phyloP scores from a whole-genome alignment of 331 rosid species.

The Acacia concinna region DNA sequence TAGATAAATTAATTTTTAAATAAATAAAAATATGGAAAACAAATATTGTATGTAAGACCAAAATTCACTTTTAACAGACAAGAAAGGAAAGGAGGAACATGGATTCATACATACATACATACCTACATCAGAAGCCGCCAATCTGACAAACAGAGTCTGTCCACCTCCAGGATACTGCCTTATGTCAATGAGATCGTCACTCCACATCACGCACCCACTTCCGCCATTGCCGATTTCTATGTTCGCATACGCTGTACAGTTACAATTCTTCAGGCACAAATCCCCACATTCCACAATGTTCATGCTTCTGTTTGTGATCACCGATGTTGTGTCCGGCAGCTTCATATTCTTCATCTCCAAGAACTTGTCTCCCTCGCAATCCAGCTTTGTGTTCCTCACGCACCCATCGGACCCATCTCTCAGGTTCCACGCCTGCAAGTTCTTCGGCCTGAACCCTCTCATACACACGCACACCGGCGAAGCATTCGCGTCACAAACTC shows the following conservation, averaged over 20 bases:
- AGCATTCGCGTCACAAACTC: constrained; percentile 48
- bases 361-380: constrained; percentile 46
- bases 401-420: constrained; percentile 76
- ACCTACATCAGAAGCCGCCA: constrained; percentile 74
- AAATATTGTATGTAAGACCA: too few species aligned
- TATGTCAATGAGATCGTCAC: constrained; percentile 44
- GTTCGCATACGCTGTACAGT: constrained; percentile 56
- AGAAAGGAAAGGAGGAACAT: background rate
- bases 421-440: constrained; percentile 49
- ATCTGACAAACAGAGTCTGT: constrained; percentile 51
- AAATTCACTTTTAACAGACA: too few species aligned
- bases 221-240: constrained; percentile 43
- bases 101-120: constrained; percentile 48
- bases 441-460: constrained; percentile 55
- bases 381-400: constrained; percentile 44
- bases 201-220: constrained; percentile 65
- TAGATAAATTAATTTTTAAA: too few species aligned
- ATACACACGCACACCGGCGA: constrained; percentile 57
- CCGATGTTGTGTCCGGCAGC: constrained; percentile 55
- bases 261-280: constrained; percentile 49
- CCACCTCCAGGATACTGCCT: constrained; percentile 53
- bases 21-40: too few species aligned
- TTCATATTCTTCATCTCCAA: constrained; percentile 40
- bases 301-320: constrained; percentile 42
- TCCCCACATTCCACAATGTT: constrained; percentile 36